phyloP scores from a whole-genome alignment of 139 green algal genomes.

The Chlamydomonas incerta region DNA sequence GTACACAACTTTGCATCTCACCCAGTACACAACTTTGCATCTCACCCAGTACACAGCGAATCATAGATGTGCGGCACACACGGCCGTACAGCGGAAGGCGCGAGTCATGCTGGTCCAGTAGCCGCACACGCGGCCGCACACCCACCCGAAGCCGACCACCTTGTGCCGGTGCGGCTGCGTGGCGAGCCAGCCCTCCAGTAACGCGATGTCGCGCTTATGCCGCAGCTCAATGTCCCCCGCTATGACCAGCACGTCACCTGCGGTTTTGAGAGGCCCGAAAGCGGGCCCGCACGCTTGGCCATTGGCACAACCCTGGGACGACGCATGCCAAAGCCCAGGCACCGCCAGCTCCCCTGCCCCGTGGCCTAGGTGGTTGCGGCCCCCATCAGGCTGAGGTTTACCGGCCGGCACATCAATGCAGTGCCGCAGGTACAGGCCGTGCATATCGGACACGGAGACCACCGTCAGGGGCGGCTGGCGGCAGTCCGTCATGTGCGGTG shows the following conservation, averaged over 20 bases:
- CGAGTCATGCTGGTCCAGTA: too few relatives aligned
- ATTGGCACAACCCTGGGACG: not conserved
- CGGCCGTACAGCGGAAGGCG: too few relatives aligned
- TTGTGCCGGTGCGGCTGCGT: slow-evolving; percentile 33
- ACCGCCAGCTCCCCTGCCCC: too few relatives aligned
- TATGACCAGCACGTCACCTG: slow-evolving; percentile 25
- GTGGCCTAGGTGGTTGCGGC: not conserved
- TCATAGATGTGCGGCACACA: too few relatives aligned
- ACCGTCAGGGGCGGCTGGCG: not conserved
- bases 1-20: too few relatives aligned
- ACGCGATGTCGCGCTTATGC: not conserved
- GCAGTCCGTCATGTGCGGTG: too few relatives aligned
- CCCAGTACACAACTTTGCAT: too few relatives aligned
- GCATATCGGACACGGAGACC: slow-evolving; percentile 18
- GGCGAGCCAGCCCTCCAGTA: slow-evolving; percentile 27
- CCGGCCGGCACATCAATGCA: slow-evolving; percentile 23
- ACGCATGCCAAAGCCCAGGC: too few relatives aligned
- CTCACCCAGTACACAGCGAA: too few relatives aligned
- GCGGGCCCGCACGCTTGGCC: not conserved
- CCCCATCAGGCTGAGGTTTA: not conserved
- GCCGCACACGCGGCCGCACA: not conserved
- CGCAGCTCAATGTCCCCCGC: slow-evolving; percentile 38
- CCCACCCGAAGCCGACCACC: slow-evolving; percentile 37
- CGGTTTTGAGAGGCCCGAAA: not conserved
- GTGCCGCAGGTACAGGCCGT: not conserved